Evolutionary conservation across 1,139 yeast genomes (phyloP), one percentile per base, ranked within the genome.

Genomic region (Candida pseudocylindracea): DNA sequence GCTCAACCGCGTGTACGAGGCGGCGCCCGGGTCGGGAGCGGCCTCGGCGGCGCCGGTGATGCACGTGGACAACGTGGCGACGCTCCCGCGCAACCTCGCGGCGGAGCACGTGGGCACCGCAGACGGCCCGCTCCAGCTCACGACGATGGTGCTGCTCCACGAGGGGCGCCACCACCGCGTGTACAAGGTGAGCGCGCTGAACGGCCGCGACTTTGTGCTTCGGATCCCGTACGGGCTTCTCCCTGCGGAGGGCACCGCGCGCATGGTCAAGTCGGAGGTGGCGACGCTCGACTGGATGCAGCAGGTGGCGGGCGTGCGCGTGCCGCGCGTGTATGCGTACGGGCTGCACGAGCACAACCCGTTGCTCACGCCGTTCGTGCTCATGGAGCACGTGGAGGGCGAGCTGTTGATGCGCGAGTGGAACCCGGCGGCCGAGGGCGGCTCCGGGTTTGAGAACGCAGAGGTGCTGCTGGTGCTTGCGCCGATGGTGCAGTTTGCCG

Each of bases 81-180:
- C 49, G 3, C 53, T 72, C 37, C 41, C 46, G 39, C 62, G 68
- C 36, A 71, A 71, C 48, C 46, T 63, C 34, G 50, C 49, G 24
- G 42, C 47, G 9, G 47, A 53, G 7, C 41, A 57, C 12, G 39
- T 69, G 31, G 74, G 74, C 29, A 53, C 55, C 9, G 53, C 36
- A 30, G 60, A 4, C 20, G 20, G 20, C 20, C 20, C 20, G 20
- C 20, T 15, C 20, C 20, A 15, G 20, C 20, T 81, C 44, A 72
- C 70, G 46, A 72, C 83, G 33, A 70, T 88, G 47, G 70, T 80
- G 36, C 75, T 92, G 38, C 63, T 81, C 38, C 93, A 81, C 45
- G 96, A 88, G 51, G 96, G 96, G 36, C 81, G 80, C 52, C 94
- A 81, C 47, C 88, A 88, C 54, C 67, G 93, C 48, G 59, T 85